These are phyloP conservation scores for Yamadazyma nakazawae DNA, from an alignment of 805 yeast species.

Conservation along the genomic window DNA sequence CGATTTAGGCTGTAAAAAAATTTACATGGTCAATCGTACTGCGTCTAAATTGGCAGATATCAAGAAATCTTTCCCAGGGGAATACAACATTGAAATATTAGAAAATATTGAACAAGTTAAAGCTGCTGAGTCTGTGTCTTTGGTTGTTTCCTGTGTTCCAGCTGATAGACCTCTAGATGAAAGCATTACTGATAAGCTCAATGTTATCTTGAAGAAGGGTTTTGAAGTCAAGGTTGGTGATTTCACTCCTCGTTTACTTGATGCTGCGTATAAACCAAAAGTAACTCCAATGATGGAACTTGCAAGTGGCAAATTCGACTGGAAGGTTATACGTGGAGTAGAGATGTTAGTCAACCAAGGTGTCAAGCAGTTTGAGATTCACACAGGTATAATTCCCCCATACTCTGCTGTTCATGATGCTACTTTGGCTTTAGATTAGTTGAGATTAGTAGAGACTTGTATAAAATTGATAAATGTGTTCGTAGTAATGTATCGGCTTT, in stretches of 20 bases:
- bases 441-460: not conserved
- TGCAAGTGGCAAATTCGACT: slow-evolving; percentile 58
- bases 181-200: slow-evolving; percentile 45
- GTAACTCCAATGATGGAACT: slow-evolving; percentile 82
- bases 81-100: slow-evolving; percentile 57
- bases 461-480: not conserved
- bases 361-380: slow-evolving; percentile 74
- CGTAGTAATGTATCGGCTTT: too few relatives aligned
- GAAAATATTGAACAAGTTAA: slow-evolving; percentile 47
- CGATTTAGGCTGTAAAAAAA: slow-evolving; percentile 69
- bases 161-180: slow-evolving; percentile 70
- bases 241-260: slow-evolving; percentile 60
- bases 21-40: slow-evolving; percentile 82
- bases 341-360: slow-evolving; percentile 95
- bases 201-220: slow-evolving; percentile 45
- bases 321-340: slow-evolving; percentile 88
- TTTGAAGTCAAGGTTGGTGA: slow-evolving; percentile 26
- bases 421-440: slow-evolving; percentile 31
- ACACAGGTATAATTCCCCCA: slow-evolving; percentile 69
- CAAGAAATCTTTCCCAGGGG: slow-evolving; percentile 55
- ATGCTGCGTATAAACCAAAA: slow-evolving; percentile 92
- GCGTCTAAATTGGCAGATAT: slow-evolving; percentile 58
- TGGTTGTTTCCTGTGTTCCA: slow-evolving; percentile 79
- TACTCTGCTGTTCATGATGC: slow-evolving; percentile 60
- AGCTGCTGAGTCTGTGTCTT: slow-evolving; percentile 45